Percentiles rank a stretch among this genome's conserved stretches.
These are phyloP conservation scores for Cichorium intybus DNA, from an alignment of 140 eudicot genomes.

Conservation along the genomic window DNA sequence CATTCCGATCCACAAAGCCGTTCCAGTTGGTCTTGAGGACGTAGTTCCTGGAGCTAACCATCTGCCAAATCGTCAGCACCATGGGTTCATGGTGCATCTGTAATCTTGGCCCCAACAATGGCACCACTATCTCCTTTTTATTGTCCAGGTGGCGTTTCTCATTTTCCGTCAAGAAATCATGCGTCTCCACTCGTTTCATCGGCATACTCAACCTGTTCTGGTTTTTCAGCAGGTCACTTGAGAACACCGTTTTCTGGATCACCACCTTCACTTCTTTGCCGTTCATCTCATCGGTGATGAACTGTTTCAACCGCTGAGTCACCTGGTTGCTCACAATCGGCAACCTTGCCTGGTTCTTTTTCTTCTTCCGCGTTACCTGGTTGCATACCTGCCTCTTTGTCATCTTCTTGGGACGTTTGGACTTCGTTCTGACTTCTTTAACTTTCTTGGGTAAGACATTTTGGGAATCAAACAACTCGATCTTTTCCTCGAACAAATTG, in stretches of 20 bases:
- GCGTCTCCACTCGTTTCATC: neutral
- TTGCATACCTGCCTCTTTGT: too few species aligned
- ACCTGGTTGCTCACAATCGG: neutral
- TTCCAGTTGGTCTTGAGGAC: conserved; percentile 2
- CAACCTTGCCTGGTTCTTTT: neutral
- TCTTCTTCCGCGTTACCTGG: too few species aligned
- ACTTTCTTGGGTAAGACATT: neutral
- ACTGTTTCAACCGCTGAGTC: conserved; percentile 1
- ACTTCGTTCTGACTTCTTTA: neutral
- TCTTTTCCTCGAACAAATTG: too few species aligned
- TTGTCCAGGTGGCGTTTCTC: neutral
- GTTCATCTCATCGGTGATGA: conserved; percentile 4
- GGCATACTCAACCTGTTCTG: conserved; percentile 24
- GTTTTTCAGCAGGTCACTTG: neutral
- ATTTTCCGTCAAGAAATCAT: neutral
- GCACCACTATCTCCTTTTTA: neutral
- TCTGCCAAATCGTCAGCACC: neutral
- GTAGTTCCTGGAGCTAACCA: neutral
- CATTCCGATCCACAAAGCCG: neutral
- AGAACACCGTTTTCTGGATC: neutral
- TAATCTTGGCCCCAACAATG: neutral
- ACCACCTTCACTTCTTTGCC: conserved; percentile 12
- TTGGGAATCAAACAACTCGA: too few species aligned
- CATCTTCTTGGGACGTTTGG: neutral
- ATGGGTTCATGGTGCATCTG: neutral